Percentiles rank a stretch among this genome's conserved stretches.
Evolutionary conservation across 805 yeast species (phyloP).

Genomic region (Lachancea fermentati): DNA sequence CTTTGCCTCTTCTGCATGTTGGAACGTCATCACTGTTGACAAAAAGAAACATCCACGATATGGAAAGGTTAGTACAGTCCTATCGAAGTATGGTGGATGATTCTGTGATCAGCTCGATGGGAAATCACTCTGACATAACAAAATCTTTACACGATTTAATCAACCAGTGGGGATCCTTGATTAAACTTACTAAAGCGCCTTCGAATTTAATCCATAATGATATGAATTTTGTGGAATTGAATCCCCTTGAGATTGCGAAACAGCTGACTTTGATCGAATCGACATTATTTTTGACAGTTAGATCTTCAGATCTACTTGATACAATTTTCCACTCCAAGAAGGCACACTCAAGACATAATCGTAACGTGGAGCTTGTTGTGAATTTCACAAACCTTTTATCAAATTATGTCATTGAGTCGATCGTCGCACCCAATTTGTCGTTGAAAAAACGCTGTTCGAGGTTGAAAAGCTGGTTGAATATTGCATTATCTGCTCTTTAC

Average conservation of each 20-base stretch:
- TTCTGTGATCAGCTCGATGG: slow-evolving; percentile 1
- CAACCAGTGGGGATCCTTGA: not conserved
- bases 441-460: slow-evolving; percentile 48
- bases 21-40: slow-evolving; percentile 36
- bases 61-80: slow-evolving; percentile 45
- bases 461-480: slow-evolving; percentile 65
- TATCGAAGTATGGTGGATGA: slow-evolving; percentile 45
- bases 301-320: slow-evolving; percentile 60
- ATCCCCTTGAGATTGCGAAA: slow-evolving; percentile 70
- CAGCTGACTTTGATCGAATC: slow-evolving; percentile 72
- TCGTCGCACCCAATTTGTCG: slow-evolving; percentile 46
- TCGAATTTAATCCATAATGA: slow-evolving; percentile 14
- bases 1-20: slow-evolving; percentile 25
- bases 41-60: slow-evolving; percentile 30
- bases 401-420: slow-evolving; percentile 65
- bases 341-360: slow-evolving; percentile 52
- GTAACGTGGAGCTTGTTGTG: slow-evolving; percentile 56
- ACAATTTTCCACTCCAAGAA: slow-evolving; percentile 58
- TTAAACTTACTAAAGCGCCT: not conserved
- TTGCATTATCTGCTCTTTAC: slow-evolving; percentile 66
- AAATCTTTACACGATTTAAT: not conserved
- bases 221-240: slow-evolving; percentile 38
- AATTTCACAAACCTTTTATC: slow-evolving; percentile 67
- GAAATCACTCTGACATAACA: not conserved
- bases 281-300: slow-evolving; percentile 54